A percentile compares a stretch with the other conserved stretches of the same genome.
These are phyloP conservation scores for Fraxinus ornus DNA, from an alignment of 305 asterid species.

Conservation along the genomic window DNA sequence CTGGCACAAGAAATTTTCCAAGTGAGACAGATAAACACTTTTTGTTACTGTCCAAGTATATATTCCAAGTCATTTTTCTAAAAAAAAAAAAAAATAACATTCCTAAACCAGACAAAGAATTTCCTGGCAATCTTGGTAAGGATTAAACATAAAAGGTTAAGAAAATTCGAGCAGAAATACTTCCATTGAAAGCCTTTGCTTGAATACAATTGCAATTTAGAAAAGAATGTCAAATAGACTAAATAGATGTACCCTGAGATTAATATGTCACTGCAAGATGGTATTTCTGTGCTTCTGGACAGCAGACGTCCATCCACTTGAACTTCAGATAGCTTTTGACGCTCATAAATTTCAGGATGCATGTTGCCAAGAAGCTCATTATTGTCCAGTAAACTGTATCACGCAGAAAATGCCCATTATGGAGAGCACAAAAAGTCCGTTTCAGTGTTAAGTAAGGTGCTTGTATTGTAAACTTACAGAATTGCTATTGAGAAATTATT, in stretches of 20 bases:
- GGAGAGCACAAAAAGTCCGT: conserved; percentile 10
- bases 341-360: conserved; percentile 45
- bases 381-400: conserved; percentile 62
- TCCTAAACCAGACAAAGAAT: background rate
- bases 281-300: conserved; percentile 21
- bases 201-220: conserved; percentile 7
- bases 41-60: background rate
- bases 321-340: conserved; percentile 52
- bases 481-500: conserved; percentile 45
- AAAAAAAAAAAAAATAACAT: background rate
- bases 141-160: background rate
- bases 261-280: conserved; percentile 24
- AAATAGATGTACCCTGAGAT: conserved; percentile 32
- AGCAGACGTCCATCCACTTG: conserved; percentile 46
- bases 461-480: conserved; percentile 44
- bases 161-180: background rate
- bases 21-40: background rate
- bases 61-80: background rate
- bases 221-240: background rate
- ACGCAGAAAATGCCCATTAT: background rate
- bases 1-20: background rate
- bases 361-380: conserved; percentile 40
- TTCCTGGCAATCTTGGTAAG: background rate
- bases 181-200: background rate
- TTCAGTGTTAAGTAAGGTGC: conserved; percentile 4